phyloP scores from a whole-genome alignment of 345 rosid species.

The Melastoma malabathricum region DNA sequence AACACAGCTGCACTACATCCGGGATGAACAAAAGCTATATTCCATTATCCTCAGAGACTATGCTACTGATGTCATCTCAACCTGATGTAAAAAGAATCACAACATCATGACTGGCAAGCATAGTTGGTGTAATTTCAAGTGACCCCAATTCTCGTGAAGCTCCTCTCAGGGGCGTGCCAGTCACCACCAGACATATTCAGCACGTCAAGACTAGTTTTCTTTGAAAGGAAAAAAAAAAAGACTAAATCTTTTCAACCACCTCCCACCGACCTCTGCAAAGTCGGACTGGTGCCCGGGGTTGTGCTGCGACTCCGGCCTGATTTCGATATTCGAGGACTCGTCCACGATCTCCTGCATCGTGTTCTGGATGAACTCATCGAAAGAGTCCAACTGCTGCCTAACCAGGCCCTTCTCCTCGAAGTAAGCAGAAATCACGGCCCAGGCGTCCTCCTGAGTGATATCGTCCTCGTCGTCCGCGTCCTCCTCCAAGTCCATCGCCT shows the following conservation, averaged over 20 bases:
- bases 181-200: neutral
- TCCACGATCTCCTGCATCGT: conserved; percentile 97
- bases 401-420: conserved; percentile 95
- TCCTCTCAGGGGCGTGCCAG: neutral
- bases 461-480: conserved; percentile 58
- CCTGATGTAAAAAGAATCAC: no score
- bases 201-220: neutral
- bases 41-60: no score
- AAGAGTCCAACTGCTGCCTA: conserved; percentile 87
- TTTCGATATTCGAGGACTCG: conserved; percentile 84
- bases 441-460: conserved; percentile 85
- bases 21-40: no score
- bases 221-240: no score
- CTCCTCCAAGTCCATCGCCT: conserved; percentile 13
- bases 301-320: conserved; percentile 96
- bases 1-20: no score
- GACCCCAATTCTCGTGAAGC: no score
- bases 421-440: conserved; percentile 92
- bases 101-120: no score
- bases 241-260: neutral
- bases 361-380: conserved; percentile 93
- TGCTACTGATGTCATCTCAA: no score
- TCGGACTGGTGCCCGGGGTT: conserved; percentile 91
- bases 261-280: conserved; percentile 60
- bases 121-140: no score